A percentile compares a stretch with the other conserved stretches of the same genome.
Evolutionary conservation across 2,329 filamentous ascomycete species (phyloP).

Genomic region (Zopfia rhizophila): DNA sequence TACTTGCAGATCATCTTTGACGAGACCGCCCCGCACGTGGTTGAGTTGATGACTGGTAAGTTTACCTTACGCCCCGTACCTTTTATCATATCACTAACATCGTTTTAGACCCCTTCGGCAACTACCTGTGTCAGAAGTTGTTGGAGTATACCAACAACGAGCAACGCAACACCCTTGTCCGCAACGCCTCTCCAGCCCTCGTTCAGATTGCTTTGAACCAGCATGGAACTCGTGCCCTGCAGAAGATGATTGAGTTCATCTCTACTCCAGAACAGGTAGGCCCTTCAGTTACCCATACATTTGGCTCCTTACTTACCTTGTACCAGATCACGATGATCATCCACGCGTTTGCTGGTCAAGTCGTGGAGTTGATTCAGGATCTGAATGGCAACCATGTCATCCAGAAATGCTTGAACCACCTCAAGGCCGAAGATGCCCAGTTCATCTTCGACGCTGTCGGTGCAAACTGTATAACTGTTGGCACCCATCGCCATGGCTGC

Average conservation of each 20-base stretch:
- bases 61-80: constrained; percentile 9
- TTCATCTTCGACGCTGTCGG: constrained; percentile 98
- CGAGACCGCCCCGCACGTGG: constrained; percentile 92
- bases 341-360: constrained; percentile 80
- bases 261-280: constrained; percentile 77
- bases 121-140: constrained; percentile 98
- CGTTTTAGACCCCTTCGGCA: constrained; percentile 85
- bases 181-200: constrained; percentile 87
- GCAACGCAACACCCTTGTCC: constrained; percentile 90
- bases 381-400: constrained; percentile 99
- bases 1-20: constrained; percentile 92
- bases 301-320: constrained; percentile 22
- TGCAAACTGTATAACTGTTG: constrained; percentile 84
- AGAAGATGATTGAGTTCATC: constrained; percentile 99
- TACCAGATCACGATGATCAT: constrained; percentile 80
- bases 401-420: constrained; percentile 97
- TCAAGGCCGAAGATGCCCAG: constrained; percentile 83
- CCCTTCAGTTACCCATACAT: constrained; percentile 19
- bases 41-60: constrained; percentile 90
- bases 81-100: constrained; percentile 30
- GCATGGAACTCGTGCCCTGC: constrained; percentile 93
- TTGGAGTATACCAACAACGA: constrained; percentile 95
- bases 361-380: constrained; percentile 95
- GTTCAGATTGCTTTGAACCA: constrained; percentile 95
- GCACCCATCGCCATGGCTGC: constrained; percentile 96